A percentile compares a stretch with the other conserved stretches of the same genome.
Conservation (phyloP, 495 filamentous ascomycete genomes). For the Bathelium albidoporum region DNA sequence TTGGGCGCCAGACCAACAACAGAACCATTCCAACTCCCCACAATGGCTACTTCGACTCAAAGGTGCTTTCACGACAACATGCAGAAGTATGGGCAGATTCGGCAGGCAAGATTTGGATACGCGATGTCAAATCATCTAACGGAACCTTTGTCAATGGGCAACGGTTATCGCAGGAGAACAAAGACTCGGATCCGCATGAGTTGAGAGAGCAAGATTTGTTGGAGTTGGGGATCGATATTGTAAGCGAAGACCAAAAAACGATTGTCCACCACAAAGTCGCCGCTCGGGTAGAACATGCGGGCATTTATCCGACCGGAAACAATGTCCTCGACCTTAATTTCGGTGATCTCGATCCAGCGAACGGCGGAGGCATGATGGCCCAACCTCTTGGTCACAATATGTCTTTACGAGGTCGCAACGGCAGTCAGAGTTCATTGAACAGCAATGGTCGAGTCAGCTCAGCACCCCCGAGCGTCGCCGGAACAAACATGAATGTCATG, state of each 20-base stretch:
- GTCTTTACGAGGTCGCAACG: constrained; percentile 49
- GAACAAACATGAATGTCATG: constrained; percentile 44
- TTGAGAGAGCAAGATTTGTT: constrained; percentile 77
- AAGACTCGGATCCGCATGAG: constrained; percentile 90
- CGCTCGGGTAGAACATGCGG: constrained; percentile 90
- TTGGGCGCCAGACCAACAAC: constrained; percentile 92
- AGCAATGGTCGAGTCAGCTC: constrained; percentile 40
- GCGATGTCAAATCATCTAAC: constrained; percentile 96
- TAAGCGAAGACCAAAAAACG: constrained; percentile 95
- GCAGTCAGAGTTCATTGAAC: constrained; percentile 58
- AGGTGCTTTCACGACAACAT: constrained; percentile 91
- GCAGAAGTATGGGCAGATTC: constrained; percentile 92
- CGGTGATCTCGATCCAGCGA: constrained; percentile 67
- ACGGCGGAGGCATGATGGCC: constrained; percentile 58
- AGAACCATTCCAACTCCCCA: constrained; percentile 81
- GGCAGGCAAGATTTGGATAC: constrained; percentile 84
- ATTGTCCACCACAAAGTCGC: constrained; percentile 97
- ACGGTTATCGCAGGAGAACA: constrained; percentile 79
- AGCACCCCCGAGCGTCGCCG: constrained; percentile 35
- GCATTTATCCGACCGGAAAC: constrained; percentile 53
- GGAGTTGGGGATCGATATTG: constrained; percentile 94
- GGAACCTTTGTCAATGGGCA: constrained; percentile 96
- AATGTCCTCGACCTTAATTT: constrained; percentile 81
- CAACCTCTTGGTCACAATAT: constrained; percentile 44
- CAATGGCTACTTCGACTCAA: constrained; percentile 96